Conservation (phyloP, 1,284 basidiomycete genomes). For the Pholiota adiposa region DNA sequence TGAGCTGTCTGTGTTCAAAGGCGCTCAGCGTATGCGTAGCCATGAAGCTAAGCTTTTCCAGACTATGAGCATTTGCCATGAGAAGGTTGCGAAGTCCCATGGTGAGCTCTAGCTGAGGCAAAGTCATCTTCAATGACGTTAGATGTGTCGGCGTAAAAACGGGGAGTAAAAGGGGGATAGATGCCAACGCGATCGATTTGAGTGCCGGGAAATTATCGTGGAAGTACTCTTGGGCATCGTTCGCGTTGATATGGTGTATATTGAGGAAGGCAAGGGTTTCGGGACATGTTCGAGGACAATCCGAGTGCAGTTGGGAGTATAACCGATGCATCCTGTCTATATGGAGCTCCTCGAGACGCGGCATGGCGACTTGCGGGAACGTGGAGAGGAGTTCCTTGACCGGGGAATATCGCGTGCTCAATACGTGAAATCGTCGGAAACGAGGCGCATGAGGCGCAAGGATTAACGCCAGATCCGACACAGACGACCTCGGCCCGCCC, state of each 20-base stretch:
- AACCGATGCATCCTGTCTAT: conserved; percentile 6
- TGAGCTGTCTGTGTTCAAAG: neutral
- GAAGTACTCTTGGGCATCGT: neutral
- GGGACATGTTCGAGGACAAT: conserved; percentile 7
- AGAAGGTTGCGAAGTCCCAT: neutral
- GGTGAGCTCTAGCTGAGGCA: conserved; percentile 4
- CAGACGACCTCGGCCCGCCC: conserved; percentile 1
- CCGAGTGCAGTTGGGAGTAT: conserved; percentile 5
- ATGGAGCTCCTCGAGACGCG: conserved; percentile 9
- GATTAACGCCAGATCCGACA: neutral
- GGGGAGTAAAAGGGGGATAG: conserved; percentile 1
- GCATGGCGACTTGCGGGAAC: conserved; percentile 9
- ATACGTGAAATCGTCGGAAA: conserved; percentile 5
- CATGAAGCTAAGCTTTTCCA: conserved; percentile 10
- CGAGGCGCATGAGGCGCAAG: conserved; percentile 6
- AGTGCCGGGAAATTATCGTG: conserved; percentile 9
- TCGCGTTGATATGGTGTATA: neutral
- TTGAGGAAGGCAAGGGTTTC: conserved; percentile 10
- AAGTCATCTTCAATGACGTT: conserved; percentile 8
- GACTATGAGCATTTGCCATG: conserved; percentile 1
- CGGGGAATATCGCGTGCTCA: conserved; percentile 9
- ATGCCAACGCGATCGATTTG: conserved; percentile 6
- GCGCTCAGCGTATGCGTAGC: neutral
- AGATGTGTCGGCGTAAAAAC: conserved; percentile 6
- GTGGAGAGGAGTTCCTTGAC: conserved; percentile 2